Evolutionary conservation across 768 basidiomycete species (phyloP), one percentile per base, ranked within the genome.

Genomic region (Kondoa subrosea): DNA sequence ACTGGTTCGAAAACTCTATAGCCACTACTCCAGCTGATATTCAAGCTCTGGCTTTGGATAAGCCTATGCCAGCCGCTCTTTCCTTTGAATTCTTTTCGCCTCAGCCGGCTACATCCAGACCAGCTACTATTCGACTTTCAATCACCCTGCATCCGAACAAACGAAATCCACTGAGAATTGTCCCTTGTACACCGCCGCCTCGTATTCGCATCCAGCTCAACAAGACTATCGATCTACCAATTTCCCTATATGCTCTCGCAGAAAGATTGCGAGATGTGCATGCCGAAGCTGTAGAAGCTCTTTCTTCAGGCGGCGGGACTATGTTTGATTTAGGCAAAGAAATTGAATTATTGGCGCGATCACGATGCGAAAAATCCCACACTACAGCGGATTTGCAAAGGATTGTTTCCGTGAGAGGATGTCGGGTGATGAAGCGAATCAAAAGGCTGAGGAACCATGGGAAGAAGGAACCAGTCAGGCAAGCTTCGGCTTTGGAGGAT

Each of bases 61-160:
- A 63, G n/a, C 61, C 61, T 29, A 17, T 63, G 30, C 15, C 16
- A n/a, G 4, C 8, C 8, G 8, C 16, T 32, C 17, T 63, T 3
- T 27, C 27, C 8, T 63, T 63, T 32, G 61, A 63, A 33, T 63
- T 63, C 61, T 63, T 31, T n/a, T 27, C 29, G 61, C 3, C 16
- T 17, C 4, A 8, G n/a, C 30, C 61, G 40, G 12, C 40, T 8
- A 21, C 40, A 50, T 50, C 40, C 12, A 50, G n/a, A n/a, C 12
- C 40, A 8, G 40, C 40, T 50, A 50, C 40, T 50, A 50, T 50
- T 50, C 40, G 40, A 50, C 40, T 50, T 8, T 50, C 12, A 8
- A 50, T 50, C 40, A 21, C 40, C 21, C 40, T 50, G 21, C 40
- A 50, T 50, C 40, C 40, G 21, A 21, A 50, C 21, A 8, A 8